Conservation (phyloP, 495 filamentous ascomycete genomes). For the Neurospora terricola region DNA sequence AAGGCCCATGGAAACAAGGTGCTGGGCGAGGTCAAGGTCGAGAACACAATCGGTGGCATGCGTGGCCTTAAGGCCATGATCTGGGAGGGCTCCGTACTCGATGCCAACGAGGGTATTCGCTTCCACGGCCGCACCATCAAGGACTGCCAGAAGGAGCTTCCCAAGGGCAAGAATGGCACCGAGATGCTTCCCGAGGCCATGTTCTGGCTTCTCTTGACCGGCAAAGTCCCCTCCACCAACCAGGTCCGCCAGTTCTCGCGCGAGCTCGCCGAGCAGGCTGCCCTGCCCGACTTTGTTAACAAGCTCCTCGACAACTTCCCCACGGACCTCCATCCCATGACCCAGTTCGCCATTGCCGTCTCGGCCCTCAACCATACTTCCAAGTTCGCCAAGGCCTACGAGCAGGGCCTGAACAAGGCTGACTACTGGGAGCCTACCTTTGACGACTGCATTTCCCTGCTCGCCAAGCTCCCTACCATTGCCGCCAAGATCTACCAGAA, state of each 20-base stretch:
- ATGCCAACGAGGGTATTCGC: constrained; percentile 92
- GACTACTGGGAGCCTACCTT: constrained; percentile 99
- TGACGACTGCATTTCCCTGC: constrained; percentile 85
- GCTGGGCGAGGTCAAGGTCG: constrained; percentile 88
- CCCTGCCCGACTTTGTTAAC: constrained; percentile 73
- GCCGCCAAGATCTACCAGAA: constrained; percentile 97
- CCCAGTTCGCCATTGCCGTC: constrained; percentile 89
- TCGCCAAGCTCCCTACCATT: constrained; percentile 93
- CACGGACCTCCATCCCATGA: constrained; percentile 88
- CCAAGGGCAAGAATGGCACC: constrained; percentile 86
- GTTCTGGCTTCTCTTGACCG: constrained; percentile 98
- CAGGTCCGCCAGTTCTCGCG: constrained; percentile 76
- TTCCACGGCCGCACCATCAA: constrained; percentile 98
- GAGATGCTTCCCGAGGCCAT: constrained; percentile 99
- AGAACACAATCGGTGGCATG: constrained; percentile 93
- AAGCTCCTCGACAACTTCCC: constrained; percentile 89
- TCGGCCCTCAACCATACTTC: constrained; percentile 88
- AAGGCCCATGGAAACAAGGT: constrained; percentile 74
- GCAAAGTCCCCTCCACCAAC: constrained; percentile 70
- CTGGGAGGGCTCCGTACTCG: constrained; percentile 96
- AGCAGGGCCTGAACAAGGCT: constrained; percentile 77
- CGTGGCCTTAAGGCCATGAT: constrained; percentile 95
- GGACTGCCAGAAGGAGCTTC: constrained; percentile 88
- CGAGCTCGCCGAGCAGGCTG: constrained; percentile 77
- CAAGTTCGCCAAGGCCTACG: constrained; percentile 87